Evolutionary conservation across 2,329 filamentous ascomycete species (phyloP).

Genomic region (Byssochlamys sp.): DNA sequence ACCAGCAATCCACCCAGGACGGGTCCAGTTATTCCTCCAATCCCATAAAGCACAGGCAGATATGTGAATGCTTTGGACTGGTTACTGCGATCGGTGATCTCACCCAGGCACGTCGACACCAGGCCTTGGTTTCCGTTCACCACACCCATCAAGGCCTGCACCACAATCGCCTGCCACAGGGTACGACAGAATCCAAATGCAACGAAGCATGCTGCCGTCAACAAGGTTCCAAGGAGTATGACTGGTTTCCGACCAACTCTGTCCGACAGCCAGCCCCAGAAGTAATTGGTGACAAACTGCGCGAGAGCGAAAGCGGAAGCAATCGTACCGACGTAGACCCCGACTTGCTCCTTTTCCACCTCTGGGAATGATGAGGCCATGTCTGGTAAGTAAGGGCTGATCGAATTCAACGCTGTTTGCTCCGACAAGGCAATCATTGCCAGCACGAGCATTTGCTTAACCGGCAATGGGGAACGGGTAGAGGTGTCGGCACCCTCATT

Average conservation of each 20-base stretch:
- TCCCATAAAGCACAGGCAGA: conserved; percentile 86
- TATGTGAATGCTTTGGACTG: conserved; percentile 91
- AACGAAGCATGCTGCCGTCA: conserved; percentile 71
- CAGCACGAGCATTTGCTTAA: conserved; percentile 70
- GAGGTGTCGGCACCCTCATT: conserved; percentile 15
- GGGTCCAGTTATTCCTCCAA: conserved; percentile 87
- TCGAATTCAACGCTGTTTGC: conserved; percentile 93
- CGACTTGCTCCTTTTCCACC: conserved; percentile 60
- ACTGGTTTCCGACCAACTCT: conserved; percentile 71
- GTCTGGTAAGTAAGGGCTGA: conserved; percentile 84
- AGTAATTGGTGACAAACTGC: conserved; percentile 83
- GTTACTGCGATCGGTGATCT: conserved; percentile 90
- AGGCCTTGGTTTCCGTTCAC: conserved; percentile 93
- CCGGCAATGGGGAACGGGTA: conserved; percentile 60
- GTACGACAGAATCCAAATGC: conserved; percentile 77
- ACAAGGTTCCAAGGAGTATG: conserved; percentile 69
- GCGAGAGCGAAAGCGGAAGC: conserved; percentile 86
- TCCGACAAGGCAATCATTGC: conserved; percentile 84
- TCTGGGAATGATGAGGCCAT: conserved; percentile 84
- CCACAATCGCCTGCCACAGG: conserved; percentile 73
- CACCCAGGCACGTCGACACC: conserved; percentile 84
- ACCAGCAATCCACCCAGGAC: conserved; percentile 81
- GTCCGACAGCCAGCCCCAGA: conserved; percentile 80
- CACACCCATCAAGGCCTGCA: conserved; percentile 82
- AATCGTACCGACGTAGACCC: conserved; percentile 80